Evolutionary conservation across 768 basidiomycete genomes (phyloP).

Genomic region (Sarcodon aspratus): DNA sequence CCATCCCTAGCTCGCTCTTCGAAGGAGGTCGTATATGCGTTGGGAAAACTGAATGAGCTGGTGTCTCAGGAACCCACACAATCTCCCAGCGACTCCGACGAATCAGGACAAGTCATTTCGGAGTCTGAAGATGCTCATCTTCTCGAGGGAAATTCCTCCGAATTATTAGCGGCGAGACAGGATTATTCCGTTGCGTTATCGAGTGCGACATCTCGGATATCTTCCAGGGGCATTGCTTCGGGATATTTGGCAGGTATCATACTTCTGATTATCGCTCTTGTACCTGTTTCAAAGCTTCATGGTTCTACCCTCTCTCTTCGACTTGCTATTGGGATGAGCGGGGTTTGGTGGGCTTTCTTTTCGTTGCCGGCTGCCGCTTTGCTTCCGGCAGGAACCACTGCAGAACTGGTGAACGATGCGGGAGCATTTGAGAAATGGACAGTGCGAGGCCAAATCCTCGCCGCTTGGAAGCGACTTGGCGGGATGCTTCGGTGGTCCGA

Average conservation of each 20-base stretch:
- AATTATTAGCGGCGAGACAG: conserved; percentile 3
- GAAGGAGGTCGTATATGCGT: conserved; percentile 39
- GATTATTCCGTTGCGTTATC: conserved; percentile 53
- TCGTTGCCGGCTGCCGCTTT: conserved; percentile 70
- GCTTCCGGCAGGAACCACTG: conserved; percentile 37
- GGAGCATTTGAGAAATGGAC: conserved; percentile 1
- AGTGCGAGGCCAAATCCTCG: conserved; percentile 45
- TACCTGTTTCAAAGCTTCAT: conserved; percentile 65
- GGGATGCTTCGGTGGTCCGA: conserved; percentile 66
- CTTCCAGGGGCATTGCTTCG: conserved; percentile 74
- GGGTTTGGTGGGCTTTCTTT: conserved; percentile 81
- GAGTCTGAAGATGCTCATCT: conserved; percentile 7
- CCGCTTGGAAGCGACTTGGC: conserved; percentile 69
- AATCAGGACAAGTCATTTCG: conserved; percentile 2
- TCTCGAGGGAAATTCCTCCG: conserved; percentile 6
- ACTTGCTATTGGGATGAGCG: conserved; percentile 76
- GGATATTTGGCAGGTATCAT: conserved; percentile 81
- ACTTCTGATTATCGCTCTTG: conserved; percentile 56
- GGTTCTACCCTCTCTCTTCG: conserved; percentile 73
- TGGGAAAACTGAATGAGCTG: conserved; percentile 16
- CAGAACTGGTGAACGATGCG: conserved; percentile 4
- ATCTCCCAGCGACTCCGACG: neutral
- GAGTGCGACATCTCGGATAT: conserved; percentile 70
- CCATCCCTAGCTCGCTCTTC: conserved; percentile 60
- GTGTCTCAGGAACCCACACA: neutral